A percentile compares a stretch with the other conserved stretches of the same genome.
Conservation (phyloP, 2,329 filamentous ascomycete genomes). For the Diaporthe sp. region DNA sequence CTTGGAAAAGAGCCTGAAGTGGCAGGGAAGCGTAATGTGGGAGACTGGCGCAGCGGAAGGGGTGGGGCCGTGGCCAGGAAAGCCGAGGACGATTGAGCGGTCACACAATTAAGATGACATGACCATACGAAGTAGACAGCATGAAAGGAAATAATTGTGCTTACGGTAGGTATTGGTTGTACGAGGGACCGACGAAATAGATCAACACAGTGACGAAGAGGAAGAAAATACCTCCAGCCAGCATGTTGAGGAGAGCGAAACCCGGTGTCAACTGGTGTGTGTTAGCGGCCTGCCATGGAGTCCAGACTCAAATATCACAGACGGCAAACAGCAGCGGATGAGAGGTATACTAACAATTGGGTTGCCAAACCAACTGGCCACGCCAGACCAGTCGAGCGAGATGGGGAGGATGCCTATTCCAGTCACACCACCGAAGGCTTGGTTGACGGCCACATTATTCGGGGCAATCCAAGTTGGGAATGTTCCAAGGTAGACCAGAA, state of each 20-base stretch:
- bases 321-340: not conserved
- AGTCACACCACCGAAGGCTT: slow-evolving; percentile 9
- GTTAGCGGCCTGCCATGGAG: not conserved
- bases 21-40: not conserved
- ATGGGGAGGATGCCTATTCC: slow-evolving; percentile 18
- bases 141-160: not conserved
- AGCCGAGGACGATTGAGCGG: no score
- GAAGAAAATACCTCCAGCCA: slow-evolving; percentile 18
- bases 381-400: slow-evolving; percentile 20
- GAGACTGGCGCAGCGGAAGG: no score
- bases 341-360: not conserved
- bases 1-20: not conserved
- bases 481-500: slow-evolving; percentile 10
- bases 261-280: not conserved
- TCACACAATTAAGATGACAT: no score
- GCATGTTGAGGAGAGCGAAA: slow-evolving; percentile 17
- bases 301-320: no score
- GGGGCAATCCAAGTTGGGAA: slow-evolving; percentile 30
- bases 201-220: slow-evolving; percentile 17
- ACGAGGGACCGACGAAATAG: slow-evolving; percentile 12
- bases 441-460: slow-evolving; percentile 15
- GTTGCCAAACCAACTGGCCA: slow-evolving; percentile 2
- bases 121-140: no score
- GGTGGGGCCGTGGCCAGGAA: no score
- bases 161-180: slow-evolving; percentile 13